Evolutionary conservation across 345 rosid genomes (phyloP).

Genomic region (Hibiscus mutabilis): DNA sequence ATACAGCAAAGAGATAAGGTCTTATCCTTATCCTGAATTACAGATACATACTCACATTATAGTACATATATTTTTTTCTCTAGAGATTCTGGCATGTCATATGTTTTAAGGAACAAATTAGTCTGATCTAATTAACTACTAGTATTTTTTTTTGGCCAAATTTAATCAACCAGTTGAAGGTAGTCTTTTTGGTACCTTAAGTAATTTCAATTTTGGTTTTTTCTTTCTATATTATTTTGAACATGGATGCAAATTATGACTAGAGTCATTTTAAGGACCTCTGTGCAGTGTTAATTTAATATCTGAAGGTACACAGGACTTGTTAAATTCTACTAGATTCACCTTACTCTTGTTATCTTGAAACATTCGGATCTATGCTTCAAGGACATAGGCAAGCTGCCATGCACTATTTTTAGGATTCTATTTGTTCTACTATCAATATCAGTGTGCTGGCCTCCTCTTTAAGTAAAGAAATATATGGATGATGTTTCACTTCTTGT

Average conservation of each 20-base stretch:
- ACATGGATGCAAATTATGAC: conserved; percentile 2
- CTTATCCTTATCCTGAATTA: too few relatives aligned
- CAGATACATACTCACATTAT: too few relatives aligned
- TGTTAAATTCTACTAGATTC: neutral
- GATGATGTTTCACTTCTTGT: neutral
- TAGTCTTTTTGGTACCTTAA: neutral
- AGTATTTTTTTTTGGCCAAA: too few relatives aligned
- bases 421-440: neutral
- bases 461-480: neutral
- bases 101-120: neutral
- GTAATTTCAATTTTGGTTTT: neutral
- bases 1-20: too few relatives aligned
- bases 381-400: neutral
- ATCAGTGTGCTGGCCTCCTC: neutral
- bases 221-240: neutral
- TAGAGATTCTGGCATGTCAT: conserved; percentile 5
- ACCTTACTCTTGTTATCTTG: neutral
- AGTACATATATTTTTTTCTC: neutral
- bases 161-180: neutral
- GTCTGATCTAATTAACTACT: neutral
- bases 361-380: neutral
- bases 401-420: neutral
- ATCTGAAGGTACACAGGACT: neutral
- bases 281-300: neutral
- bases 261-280: neutral